These are phyloP conservation scores for Periconia sp. DNA, from an alignment of 2,329 filamentous ascomycete genomes.

Conservation along the genomic window DNA sequence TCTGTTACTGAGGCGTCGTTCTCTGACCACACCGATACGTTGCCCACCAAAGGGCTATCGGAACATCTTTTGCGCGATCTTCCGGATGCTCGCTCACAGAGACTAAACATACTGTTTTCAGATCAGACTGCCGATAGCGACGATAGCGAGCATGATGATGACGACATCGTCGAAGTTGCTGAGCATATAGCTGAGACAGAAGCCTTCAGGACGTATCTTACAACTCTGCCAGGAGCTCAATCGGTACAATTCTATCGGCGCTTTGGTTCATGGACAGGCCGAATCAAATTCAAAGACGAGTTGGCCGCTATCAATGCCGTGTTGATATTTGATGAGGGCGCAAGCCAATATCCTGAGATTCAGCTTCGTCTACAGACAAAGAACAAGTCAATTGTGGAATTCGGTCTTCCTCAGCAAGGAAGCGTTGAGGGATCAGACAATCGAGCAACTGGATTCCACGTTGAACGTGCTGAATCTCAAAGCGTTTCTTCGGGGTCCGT, in stretches of 20 bases:
- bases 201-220: slow-evolving; percentile 21
- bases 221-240: slow-evolving; percentile 23
- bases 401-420: slow-evolving; percentile 15
- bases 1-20: background rate
- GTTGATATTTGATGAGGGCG: slow-evolving; percentile 20
- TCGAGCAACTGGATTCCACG: background rate
- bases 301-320: slow-evolving; percentile 19
- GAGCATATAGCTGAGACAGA: slow-evolving; percentile 22
- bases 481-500: slow-evolving; percentile 20
- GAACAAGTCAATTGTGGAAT: slow-evolving; percentile 24
- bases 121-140: slow-evolving; percentile 3
- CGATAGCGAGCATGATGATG: slow-evolving; percentile 10
- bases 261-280: slow-evolving; percentile 28
- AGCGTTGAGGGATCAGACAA: background rate
- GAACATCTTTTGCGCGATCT: slow-evolving; percentile 29
- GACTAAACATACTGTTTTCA: slow-evolving; percentile 24
- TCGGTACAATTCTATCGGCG: slow-evolving; percentile 27
- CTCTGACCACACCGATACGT: background rate
- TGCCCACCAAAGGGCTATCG: slow-evolving; percentile 18
- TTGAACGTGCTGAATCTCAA: slow-evolving; percentile 2
- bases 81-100: slow-evolving; percentile 29
- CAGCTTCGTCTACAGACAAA: slow-evolving; percentile 17
- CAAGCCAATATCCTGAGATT: slow-evolving; percentile 21
- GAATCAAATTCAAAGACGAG: slow-evolving; percentile 22
- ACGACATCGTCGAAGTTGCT: slow-evolving; percentile 13